Conservation (phyloP, 495 filamentous ascomycete species). For the Aspergillus conjunctus region DNA sequence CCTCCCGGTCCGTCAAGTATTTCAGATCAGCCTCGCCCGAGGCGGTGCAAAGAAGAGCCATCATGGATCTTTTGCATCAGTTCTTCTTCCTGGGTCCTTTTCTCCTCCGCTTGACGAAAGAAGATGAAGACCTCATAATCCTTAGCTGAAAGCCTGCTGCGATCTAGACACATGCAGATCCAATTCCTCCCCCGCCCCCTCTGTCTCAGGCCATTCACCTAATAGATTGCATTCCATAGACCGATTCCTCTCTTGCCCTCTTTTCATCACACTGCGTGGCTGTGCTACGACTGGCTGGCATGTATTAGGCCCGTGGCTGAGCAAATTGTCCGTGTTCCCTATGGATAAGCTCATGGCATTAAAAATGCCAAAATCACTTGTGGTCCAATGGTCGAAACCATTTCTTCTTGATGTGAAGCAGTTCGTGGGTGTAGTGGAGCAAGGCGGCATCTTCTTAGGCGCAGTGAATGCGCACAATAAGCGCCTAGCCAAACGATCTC, state of each 20-base stretch:
- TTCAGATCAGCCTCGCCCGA: slow-evolving; percentile 2
- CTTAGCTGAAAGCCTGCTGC: background rate
- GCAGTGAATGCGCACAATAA: too few relatives aligned
- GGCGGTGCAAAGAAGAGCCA: background rate
- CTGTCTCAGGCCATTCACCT: too few relatives aligned
- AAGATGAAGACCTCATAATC: background rate
- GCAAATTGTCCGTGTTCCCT: too few relatives aligned
- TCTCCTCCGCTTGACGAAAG: background rate
- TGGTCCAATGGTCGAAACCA: too few relatives aligned
- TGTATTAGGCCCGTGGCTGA: background rate
- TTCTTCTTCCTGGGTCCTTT: background rate
- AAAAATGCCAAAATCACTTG: too few relatives aligned
- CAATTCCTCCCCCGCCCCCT: background rate
- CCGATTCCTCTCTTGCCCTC: background rate
- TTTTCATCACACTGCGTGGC: background rate
- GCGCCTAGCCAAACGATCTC: too few relatives aligned
- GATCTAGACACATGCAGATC: background rate
- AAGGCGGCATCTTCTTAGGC: too few relatives aligned
- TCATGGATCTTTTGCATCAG: background rate
- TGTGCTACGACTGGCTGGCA: background rate
- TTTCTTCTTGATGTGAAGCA: too few relatives aligned
- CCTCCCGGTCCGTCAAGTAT: background rate
- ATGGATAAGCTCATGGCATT: too few relatives aligned
- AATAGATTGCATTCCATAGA: background rate
- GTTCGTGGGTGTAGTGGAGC: too few relatives aligned